These are phyloP conservation scores for Zasmidium angulare DNA, from an alignment of 2,329 filamentous ascomycete species.

Conservation along the genomic window DNA sequence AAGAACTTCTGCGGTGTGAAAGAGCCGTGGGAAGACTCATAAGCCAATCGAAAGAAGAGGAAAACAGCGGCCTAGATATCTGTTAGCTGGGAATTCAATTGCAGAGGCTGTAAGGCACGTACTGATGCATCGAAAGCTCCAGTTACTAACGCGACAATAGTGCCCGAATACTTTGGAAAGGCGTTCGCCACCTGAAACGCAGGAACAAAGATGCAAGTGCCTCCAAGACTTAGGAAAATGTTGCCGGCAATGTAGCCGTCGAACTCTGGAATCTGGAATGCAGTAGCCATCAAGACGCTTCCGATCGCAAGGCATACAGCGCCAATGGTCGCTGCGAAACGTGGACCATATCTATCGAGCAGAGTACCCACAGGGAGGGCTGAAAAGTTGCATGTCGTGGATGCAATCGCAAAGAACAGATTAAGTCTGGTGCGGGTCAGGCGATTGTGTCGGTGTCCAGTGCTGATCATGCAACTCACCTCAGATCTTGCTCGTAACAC, in stretches of 20 bases:
- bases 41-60: constrained; percentile 48
- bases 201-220: constrained; percentile 53
- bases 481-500: constrained; percentile 59
- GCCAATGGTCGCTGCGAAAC: constrained; percentile 70
- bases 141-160: constrained; percentile 50
- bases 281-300: constrained; percentile 69
- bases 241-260: constrained; percentile 62
- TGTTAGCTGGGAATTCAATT: not conserved
- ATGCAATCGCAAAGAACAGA: constrained; percentile 87
- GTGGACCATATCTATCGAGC: constrained; percentile 77
- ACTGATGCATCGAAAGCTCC: constrained; percentile 50
- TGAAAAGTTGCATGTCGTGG: constrained; percentile 82
- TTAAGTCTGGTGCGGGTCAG: constrained; percentile 57
- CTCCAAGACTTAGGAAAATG: constrained; percentile 49
- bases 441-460: not conserved
- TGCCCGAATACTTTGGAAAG: constrained; percentile 49
- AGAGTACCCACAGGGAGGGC: constrained; percentile 83
- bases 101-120: not conserved
- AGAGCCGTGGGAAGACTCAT: constrained; percentile 41
- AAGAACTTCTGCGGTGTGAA: constrained; percentile 51
- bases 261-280: constrained; percentile 59
- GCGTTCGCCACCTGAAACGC: constrained; percentile 52
- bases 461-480: constrained; percentile 21
- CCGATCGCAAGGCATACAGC: constrained; percentile 67
- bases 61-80: constrained; percentile 44